Conservation (phyloP, 1,139 yeast genomes). For the Blastobotrys arbuscula region DNA sequence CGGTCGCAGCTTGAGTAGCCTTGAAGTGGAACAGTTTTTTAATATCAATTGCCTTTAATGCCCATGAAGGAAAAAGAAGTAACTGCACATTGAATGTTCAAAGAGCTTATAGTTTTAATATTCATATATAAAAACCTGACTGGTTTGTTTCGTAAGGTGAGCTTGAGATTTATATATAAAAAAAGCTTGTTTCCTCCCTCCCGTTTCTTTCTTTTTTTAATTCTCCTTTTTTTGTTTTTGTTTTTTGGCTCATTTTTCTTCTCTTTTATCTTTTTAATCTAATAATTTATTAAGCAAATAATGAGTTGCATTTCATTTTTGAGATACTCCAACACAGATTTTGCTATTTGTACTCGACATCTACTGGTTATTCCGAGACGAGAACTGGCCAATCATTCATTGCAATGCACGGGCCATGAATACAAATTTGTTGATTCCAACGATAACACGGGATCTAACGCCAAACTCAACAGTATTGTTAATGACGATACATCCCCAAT, state of each 20-base stretch:
- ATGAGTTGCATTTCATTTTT: constrained; percentile 7
- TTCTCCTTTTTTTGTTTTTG: background rate
- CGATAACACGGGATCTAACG: background rate
- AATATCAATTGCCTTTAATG: too few species aligned
- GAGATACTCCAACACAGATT: constrained; percentile 4
- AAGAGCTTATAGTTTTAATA: too few species aligned
- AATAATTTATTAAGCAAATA: too few species aligned
- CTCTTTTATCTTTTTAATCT: too few species aligned
- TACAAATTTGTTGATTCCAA: background rate
- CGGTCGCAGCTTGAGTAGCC: too few species aligned
- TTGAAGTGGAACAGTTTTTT: too few species aligned
- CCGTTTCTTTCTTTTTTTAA: background rate
- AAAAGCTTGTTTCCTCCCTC: too few species aligned
- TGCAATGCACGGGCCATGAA: background rate
- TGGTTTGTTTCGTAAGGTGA: too few species aligned
- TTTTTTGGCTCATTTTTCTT: background rate
- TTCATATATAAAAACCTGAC: too few species aligned
- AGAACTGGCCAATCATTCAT: background rate
- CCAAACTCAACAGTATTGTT: background rate
- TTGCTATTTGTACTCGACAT: constrained; percentile 7
- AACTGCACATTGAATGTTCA: too few species aligned
- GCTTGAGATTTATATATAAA: too few species aligned
- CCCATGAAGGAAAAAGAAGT: too few species aligned
- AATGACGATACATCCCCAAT: constrained; percentile 11
- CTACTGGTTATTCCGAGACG: constrained; percentile 5